Evolutionary conservation across 768 basidiomycete genomes (phyloP).

Genomic region (Phylloporus arenicola): DNA sequence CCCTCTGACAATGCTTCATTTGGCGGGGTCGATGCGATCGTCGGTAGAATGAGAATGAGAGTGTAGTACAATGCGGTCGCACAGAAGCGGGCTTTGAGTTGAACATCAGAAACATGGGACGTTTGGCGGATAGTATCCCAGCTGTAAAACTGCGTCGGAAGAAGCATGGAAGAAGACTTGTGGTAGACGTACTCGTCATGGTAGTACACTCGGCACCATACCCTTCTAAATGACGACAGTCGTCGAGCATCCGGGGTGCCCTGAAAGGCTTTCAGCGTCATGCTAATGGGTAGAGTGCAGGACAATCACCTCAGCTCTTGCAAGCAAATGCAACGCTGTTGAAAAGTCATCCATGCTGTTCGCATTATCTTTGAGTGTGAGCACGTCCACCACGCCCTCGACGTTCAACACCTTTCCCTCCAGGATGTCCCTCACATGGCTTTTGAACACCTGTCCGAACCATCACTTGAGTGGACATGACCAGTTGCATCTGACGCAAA

Average conservation of each 20-base stretch:
- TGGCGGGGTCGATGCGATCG: constrained; percentile 16
- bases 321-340: constrained; percentile 62
- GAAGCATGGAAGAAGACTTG: background rate
- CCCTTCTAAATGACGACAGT: constrained; percentile 61
- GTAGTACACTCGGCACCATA: constrained; percentile 86
- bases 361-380: constrained; percentile 80
- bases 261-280: constrained; percentile 32
- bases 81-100: constrained; percentile 65
- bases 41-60: constrained; percentile 44
- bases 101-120: constrained; percentile 67
- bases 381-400: constrained; percentile 78
- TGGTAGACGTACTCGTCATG: constrained; percentile 72
- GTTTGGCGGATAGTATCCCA: constrained; percentile 78
- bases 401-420: constrained; percentile 68
- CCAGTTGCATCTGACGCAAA: background rate
- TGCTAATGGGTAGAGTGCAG: background rate
- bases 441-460: constrained; percentile 57
- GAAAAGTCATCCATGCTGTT: constrained; percentile 57
- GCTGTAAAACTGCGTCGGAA: constrained; percentile 35
- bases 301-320: constrained; percentile 43
- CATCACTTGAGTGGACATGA: background rate
- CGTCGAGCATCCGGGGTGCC: constrained; percentile 66
- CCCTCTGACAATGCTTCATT: constrained; percentile 39
- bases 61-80: constrained; percentile 72
- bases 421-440: constrained; percentile 60